These are phyloP conservation scores for Penicillium freii DNA, from an alignment of 2,329 filamentous ascomycete genomes.

Conservation along the genomic window DNA sequence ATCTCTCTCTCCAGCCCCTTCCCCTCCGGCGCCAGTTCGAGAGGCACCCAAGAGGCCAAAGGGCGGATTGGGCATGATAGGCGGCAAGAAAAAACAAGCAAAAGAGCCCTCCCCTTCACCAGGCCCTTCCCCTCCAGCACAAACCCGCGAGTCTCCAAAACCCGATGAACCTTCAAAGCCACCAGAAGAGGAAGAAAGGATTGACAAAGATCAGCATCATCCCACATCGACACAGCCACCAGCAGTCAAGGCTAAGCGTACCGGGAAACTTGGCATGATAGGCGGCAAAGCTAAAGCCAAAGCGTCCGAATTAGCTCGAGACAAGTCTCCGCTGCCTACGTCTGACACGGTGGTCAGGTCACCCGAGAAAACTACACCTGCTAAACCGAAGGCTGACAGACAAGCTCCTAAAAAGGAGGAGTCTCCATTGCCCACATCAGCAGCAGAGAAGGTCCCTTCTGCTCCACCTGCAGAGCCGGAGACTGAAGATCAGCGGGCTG, in stretches of 20 bases:
- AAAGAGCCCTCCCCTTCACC: slow-evolving; percentile 13
- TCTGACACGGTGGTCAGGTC: not conserved
- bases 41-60: slow-evolving; percentile 7
- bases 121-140: slow-evolving; percentile 13
- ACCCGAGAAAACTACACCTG: not conserved
- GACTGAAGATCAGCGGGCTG: slow-evolving; percentile 53
- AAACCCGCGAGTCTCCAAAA: not conserved
- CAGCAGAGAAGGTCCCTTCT: not conserved
- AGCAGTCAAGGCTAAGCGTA: slow-evolving; percentile 22
- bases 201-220: not conserved
- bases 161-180: slow-evolving; percentile 1
- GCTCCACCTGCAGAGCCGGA: slow-evolving; percentile 13
- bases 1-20: not conserved
- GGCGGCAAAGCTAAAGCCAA: slow-evolving; percentile 30
- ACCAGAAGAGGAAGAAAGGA: not conserved
- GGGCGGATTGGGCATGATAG: slow-evolving; percentile 15
- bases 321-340: slow-evolving; percentile 2
- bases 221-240: slow-evolving; percentile 8
- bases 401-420: not conserved
- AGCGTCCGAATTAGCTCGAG: slow-evolving; percentile 2
- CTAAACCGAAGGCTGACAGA: not conserved
- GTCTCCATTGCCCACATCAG: not conserved
- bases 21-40: not conserved
- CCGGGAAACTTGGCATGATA: slow-evolving; percentile 38
- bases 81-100: slow-evolving; percentile 20